phyloP scores from a whole-genome alignment of 139 green algal genomes.

The Auxenochlorella protothecoides region DNA sequence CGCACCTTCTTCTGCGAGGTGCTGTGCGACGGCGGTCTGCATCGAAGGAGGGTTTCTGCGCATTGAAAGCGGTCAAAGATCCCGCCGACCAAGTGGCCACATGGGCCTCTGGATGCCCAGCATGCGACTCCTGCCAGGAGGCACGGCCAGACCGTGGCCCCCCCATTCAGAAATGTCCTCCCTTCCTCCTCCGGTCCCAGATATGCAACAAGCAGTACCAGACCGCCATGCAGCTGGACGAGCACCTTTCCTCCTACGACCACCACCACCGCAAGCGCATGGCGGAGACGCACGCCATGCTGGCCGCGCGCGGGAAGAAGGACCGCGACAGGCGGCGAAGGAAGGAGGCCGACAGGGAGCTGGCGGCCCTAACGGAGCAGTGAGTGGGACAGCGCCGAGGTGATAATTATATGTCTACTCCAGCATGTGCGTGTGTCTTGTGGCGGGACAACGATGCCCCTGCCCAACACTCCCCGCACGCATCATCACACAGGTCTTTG shows the following conservation, averaged over 20 bases:
- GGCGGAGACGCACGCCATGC: conserved; percentile 23
- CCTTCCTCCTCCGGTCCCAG: conserved; percentile 21
- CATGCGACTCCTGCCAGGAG: no score
- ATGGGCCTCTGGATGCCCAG: no score
- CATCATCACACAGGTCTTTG: no score
- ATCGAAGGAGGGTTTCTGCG: no score
- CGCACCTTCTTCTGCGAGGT: conserved; percentile 80
- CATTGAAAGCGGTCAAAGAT: no score
- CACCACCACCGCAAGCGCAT: conserved; percentile 66
- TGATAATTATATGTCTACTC: no score
- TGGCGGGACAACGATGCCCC: no score
- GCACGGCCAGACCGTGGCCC: no score
- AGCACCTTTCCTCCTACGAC: conserved; percentile 83
- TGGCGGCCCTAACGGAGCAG: conserved; percentile 23
- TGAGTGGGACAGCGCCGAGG: conserved; percentile 4
- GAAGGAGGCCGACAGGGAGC: conserved; percentile 22
- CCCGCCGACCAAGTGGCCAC: no score
- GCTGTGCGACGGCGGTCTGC: not conserved
- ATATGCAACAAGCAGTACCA: conserved; percentile 87
- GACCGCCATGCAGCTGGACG: conserved; percentile 66
- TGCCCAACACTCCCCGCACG: no score
- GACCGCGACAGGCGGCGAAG: conserved; percentile 21
- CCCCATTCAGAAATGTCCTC: not conserved
- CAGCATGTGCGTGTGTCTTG: no score
- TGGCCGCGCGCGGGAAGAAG: conserved; percentile 7